These are phyloP conservation scores for Trichoderma guizhouense DNA, from an alignment of 2,329 filamentous ascomycete species.

Conservation along the genomic window DNA sequence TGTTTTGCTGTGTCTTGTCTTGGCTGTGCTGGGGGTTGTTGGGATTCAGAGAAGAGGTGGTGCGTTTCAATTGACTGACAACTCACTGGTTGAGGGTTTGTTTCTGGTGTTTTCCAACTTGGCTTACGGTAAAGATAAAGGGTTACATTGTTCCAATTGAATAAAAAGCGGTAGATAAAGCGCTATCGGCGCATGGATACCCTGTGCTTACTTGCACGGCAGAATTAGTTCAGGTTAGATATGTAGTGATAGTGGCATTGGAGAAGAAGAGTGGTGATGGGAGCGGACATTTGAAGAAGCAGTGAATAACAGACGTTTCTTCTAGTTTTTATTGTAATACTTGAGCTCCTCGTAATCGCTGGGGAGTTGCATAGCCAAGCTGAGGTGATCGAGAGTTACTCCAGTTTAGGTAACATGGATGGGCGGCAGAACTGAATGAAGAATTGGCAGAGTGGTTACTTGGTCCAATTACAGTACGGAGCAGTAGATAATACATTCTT, in stretches of 20 bases:
- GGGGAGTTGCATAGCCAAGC: neutral
- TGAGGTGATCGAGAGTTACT: neutral
- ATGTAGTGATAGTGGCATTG: neutral
- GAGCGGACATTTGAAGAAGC: neutral
- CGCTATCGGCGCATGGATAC: neutral
- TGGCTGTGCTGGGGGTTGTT: neutral
- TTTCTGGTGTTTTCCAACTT: neutral
- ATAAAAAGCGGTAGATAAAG: neutral
- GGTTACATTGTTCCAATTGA: neutral
- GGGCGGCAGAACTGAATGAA: no score
- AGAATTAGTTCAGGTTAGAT: neutral
- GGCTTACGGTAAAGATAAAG: neutral
- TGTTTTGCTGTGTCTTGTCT: neutral
- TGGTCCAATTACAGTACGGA: constrained; percentile 10
- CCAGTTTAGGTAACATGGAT: neutral
- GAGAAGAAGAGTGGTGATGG: neutral
- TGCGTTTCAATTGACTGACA: neutral
- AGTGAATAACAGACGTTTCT: neutral
- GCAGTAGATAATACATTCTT: constrained; percentile 16
- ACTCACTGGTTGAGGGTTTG: neutral
- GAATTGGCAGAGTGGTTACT: constrained; percentile 1
- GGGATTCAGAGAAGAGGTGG: neutral
- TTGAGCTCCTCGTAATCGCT: neutral
- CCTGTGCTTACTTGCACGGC: neutral
- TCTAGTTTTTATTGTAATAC: neutral